These are phyloP conservation scores for Entelexis sorbosivorans DNA, from an alignment of 1,139 yeast species.

Conservation along the genomic window DNA sequence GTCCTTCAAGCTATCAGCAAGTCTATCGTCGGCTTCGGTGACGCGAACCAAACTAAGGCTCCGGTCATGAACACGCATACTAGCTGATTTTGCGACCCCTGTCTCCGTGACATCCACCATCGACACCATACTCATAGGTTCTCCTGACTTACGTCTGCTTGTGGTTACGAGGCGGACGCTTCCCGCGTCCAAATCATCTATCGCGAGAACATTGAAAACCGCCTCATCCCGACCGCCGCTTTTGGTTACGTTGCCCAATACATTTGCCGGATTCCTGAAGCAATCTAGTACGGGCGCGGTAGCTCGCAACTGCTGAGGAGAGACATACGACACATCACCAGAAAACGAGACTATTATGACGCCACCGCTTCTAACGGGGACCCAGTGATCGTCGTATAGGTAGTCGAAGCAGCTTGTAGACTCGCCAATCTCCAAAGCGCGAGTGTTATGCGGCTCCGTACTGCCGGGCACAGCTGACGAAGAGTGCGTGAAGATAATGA, in stretches of 20 bases:
- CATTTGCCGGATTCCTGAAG: not conserved
- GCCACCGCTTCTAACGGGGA: not conserved
- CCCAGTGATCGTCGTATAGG: constrained; percentile 14
- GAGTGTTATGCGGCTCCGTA: not conserved
- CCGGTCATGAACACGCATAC: not conserved
- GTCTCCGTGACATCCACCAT: not conserved
- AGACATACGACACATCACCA: not conserved
- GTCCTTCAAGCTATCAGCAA: too few relatives aligned
- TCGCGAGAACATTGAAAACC: not conserved
- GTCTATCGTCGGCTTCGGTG: too few relatives aligned
- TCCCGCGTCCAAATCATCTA: too few relatives aligned
- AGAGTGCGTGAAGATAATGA: constrained; percentile 7
- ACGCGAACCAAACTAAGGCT: not conserved
- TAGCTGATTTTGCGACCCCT: not conserved
- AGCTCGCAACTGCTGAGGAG: not conserved
- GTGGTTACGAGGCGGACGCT: not conserved
- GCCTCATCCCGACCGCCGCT: not conserved
- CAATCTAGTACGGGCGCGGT: not conserved
- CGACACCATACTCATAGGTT: not conserved
- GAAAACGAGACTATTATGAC: not conserved
- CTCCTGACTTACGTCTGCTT: not conserved
- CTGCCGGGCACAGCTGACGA: not conserved
- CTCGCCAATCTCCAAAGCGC: not conserved
- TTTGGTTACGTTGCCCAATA: not conserved
- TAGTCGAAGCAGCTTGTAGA: not conserved